Conservation (phyloP, 2,329 filamentous ascomycete genomes). For the Aureobasidium leucospermi region DNA sequence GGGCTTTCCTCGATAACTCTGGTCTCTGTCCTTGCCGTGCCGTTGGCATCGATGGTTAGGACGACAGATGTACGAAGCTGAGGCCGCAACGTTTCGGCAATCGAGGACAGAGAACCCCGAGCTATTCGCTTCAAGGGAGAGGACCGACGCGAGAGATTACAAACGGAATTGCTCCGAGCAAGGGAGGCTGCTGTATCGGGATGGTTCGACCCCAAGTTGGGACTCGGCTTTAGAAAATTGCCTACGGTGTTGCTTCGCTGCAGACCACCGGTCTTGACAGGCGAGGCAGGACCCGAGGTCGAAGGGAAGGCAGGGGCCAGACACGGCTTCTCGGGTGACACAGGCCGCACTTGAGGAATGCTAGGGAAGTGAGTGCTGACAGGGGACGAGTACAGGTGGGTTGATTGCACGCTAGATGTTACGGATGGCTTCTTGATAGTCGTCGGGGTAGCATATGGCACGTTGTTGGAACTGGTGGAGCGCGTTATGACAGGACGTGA, state of each 20-base stretch:
- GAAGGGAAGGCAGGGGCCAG: conserved; percentile 3
- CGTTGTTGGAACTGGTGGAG: conserved; percentile 22
- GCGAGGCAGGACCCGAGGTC: background rate
- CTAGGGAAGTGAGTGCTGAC: conserved; percentile 17
- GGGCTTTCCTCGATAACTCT: conserved; percentile 29
- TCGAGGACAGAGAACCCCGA: conserved; percentile 33
- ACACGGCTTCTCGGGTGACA: background rate
- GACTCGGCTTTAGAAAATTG: conserved; percentile 17
- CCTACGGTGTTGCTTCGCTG: conserved; percentile 42
- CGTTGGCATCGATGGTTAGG: conserved; percentile 39
- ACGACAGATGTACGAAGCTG: conserved; percentile 37
- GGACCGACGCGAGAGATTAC: conserved; percentile 34
- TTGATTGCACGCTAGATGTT: conserved; percentile 39
- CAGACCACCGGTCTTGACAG: conserved; percentile 20
- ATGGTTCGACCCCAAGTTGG: conserved; percentile 17
- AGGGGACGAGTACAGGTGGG: conserved; percentile 33
- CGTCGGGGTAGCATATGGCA: conserved; percentile 4
- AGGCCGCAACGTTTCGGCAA: conserved; percentile 36
- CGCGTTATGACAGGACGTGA: background rate
- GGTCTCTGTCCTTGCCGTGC: conserved; percentile 41
- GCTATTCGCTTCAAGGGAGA: conserved; percentile 40
- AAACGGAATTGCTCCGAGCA: conserved; percentile 23
- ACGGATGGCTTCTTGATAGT: background rate
- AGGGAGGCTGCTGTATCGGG: conserved; percentile 26
- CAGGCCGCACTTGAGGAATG: background rate